Evolutionary conservation across 257 asterid genomes (phyloP).

Genomic region (Ehretia macrophylla): DNA sequence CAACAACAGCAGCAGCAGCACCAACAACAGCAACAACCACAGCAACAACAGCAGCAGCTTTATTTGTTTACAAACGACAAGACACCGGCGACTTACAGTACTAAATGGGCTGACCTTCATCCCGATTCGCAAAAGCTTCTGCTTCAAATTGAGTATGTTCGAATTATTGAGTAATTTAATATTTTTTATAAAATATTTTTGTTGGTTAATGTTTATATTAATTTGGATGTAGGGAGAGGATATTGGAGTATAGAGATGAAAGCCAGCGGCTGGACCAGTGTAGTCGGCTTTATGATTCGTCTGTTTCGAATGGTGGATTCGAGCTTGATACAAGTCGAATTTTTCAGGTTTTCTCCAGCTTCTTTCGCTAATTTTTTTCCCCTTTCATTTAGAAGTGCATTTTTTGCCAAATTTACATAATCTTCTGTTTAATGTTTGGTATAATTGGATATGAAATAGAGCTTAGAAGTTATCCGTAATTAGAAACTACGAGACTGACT

Average conservation of each 20-base stretch:
- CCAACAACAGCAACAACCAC: conserved; percentile 30
- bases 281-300: conserved; percentile 83
- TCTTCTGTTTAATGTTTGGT: too few species aligned
- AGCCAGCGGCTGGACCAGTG: conserved; percentile 90
- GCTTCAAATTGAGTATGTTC: conserved; percentile 71
- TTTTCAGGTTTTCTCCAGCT: conserved; percentile 48
- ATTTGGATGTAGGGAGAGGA: conserved; percentile 62
- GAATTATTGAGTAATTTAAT: background rate
- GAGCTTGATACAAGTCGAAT: conserved; percentile 85
- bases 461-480: too few species aligned
- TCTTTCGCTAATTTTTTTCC: background rate
- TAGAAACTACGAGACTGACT: too few species aligned
- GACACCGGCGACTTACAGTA: conserved; percentile 77
- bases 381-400: background rate
- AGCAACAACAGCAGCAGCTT: conserved; percentile 56
- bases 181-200: background rate
- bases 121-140: conserved; percentile 89
- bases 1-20: conserved; percentile 31
- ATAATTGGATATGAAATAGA: too few species aligned
- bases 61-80: conserved; percentile 71
- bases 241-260: conserved; percentile 86
- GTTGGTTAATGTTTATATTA: conserved; percentile 2
- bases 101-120: conserved; percentile 97
- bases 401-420: too few species aligned
- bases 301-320: conserved; percentile 68